phyloP scores from a whole-genome alignment of 148 eudicot species.

The Rhododendron simsii region DNA sequence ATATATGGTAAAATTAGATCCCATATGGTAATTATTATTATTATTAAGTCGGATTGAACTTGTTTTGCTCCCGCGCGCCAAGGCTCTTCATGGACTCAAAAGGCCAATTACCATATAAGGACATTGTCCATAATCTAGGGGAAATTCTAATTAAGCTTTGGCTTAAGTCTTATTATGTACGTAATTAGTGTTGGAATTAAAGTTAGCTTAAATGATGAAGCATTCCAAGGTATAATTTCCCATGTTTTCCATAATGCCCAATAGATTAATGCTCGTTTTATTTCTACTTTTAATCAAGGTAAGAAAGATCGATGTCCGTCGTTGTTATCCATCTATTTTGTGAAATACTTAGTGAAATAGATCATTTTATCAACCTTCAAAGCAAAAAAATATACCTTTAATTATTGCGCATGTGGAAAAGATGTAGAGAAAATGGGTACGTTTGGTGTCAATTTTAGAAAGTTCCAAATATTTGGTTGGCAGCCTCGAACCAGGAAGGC shows the following conservation, averaged over 20 bases:
- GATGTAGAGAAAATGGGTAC: not conserved
- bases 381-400: too few species aligned
- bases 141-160: not conserved
- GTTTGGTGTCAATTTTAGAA: too few species aligned
- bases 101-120: not conserved
- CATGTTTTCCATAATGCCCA: not conserved
- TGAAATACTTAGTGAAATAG: too few species aligned
- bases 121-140: not conserved
- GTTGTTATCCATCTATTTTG: not conserved
- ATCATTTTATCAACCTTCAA: too few species aligned
- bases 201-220: slow-evolving; percentile 8
- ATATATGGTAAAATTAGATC: too few species aligned
- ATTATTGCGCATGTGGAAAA: not conserved
- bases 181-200: not conserved
- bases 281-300: not conserved
- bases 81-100: not conserved
- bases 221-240: not conserved
- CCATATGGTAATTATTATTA: too few species aligned
- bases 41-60: not conserved
- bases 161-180: not conserved
- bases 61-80: not conserved
- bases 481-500: too few species aligned
- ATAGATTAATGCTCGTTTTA: not conserved
- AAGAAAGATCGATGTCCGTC: not conserved
- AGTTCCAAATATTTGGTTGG: too few species aligned